A percentile compares a stretch with the other conserved stretches of the same genome.
These are phyloP conservation scores for Candida silvicultrix DNA, from an alignment of 805 yeast genomes.

Conservation along the genomic window DNA sequence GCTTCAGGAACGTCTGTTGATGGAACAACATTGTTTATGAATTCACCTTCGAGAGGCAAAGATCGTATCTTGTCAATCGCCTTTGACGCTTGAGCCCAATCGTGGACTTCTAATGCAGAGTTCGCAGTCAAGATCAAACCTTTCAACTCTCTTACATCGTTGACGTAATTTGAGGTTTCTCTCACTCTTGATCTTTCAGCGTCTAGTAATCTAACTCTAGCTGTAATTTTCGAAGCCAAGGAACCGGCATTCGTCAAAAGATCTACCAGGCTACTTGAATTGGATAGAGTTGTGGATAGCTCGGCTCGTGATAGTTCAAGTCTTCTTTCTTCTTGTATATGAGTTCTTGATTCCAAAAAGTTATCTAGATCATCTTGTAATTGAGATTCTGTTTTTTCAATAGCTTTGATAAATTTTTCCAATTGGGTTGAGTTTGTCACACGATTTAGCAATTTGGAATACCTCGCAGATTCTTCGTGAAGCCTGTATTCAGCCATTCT, in stretches of 20 bases:
- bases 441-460: conserved; percentile 17
- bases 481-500: conserved; percentile 2
- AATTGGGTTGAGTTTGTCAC: conserved; percentile 18
- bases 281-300: conserved; percentile 51
- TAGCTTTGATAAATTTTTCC: conserved; percentile 18
- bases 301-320: conserved; percentile 58
- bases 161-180: conserved; percentile 57
- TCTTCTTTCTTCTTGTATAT: conserved; percentile 27
- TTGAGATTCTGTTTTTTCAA: conserved; percentile 19
- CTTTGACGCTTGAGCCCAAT: conserved; percentile 76
- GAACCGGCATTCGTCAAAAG: conserved; percentile 56
- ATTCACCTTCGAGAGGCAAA: conserved; percentile 62
- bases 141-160: conserved; percentile 59
- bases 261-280: conserved; percentile 48
- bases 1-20: conserved; percentile 77
- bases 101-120: conserved; percentile 58
- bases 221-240: conserved; percentile 61
- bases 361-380: conserved; percentile 18
- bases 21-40: conserved; percentile 79
- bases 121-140: conserved; percentile 57
- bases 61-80: conserved; percentile 48
- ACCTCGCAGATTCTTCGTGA: conserved; percentile 7
- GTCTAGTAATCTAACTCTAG: conserved; percentile 63
- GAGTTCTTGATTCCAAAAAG: conserved; percentile 19
- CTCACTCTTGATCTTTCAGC: conserved; percentile 60